Conservation (phyloP, 2,329 filamentous ascomycete genomes). For the Sclerotinia borealis region DNA sequence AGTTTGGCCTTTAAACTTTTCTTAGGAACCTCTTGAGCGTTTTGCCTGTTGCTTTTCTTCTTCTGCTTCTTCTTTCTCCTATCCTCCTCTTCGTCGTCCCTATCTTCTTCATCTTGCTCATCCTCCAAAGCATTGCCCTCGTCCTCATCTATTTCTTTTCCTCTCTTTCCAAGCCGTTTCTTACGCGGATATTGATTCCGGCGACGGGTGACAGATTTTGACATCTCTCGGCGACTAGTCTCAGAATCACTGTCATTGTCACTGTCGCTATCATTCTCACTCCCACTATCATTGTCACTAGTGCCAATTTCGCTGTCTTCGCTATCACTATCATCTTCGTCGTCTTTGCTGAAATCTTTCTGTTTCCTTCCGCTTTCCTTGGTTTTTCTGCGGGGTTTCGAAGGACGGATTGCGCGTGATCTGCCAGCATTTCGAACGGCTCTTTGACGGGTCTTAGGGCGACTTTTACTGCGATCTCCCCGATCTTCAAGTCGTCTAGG, state of each 20-base stretch:
- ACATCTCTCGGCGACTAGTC: neutral
- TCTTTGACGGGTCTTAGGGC: neutral
- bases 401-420: neutral
- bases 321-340: neutral
- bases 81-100: neutral
- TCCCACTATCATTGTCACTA: neutral
- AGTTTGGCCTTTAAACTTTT: neutral
- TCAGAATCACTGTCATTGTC: neutral
- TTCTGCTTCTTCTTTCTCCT: neutral
- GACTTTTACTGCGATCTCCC: neutral
- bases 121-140: neutral
- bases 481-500: neutral
- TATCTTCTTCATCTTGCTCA: neutral
- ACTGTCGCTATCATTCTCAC: neutral
- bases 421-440: neutral
- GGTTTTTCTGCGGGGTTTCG: neutral
- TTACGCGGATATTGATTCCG: neutral
- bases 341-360: neutral
- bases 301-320: neutral
- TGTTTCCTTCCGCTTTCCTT: neutral
- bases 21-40: neutral
- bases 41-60: neutral
- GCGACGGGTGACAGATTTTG: neutral
- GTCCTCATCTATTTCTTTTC: neutral
- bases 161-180: neutral